Evolutionary conservation across 441 rosid species (phyloP), one percentile per base, ranked within the genome.

Genomic region (Corymbia calophylla): DNA sequence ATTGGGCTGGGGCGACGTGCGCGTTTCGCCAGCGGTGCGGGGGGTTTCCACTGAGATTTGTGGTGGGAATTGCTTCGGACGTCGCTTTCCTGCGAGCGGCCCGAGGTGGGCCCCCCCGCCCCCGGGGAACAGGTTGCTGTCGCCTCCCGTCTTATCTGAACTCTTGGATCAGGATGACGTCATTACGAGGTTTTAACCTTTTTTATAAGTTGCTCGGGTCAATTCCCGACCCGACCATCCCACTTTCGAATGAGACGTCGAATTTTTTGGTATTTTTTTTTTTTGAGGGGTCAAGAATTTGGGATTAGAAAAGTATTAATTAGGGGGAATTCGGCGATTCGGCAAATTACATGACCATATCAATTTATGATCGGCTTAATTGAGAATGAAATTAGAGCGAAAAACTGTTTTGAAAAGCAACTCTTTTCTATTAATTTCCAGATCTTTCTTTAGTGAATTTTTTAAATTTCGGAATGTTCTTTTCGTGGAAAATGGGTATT

Each of bases 1-100:
- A 94, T 93, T 93, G 95, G 95, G 96, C 3, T 39, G 32, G 87
- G 49, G 84, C 44, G 51, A 77, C n/a, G 18, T 44, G 84, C 13
- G 84, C n/a, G 25, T 29, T 29, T 58, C 64, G 27, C 51, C 4
- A 4, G 82, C 14, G 53, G 87, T 86, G 89, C 29, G 60, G 89
- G 66, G 47, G 12, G 10, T 39, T 39, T 39, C 88, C 88, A 86
- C 66, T 29, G 49, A 21, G 49, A 13, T 23, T 77, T 77, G 49
- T 35, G 60, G 66, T 58, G 88, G 60, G 51, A 55, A 58, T 55
- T 47, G 88, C 47, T 35, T 60, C 88, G 66, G 49, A 18, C 66
- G 14, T 53, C 49, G 66, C 44, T 86, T 55, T 47, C 88, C 60
- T 21, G 10, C 66, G 18, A 23, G 56, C 64, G 64, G 62, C 68